A percentile compares a stretch with the other conserved stretches of the same genome.
phyloP scores from a whole-genome alignment of 345 rosid species.

The Litchi chinensis region DNA sequence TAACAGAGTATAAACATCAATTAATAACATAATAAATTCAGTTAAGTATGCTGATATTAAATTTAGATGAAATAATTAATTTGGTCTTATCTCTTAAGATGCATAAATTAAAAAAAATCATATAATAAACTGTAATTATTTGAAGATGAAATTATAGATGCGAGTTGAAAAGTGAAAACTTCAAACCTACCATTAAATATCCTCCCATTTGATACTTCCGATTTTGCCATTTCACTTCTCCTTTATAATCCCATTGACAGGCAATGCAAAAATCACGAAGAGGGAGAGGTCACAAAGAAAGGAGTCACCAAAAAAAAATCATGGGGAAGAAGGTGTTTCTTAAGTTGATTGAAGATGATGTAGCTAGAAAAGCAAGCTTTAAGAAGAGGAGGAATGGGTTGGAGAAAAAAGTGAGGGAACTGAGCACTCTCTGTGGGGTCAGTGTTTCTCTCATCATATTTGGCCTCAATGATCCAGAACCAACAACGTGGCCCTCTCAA shows the following conservation, averaged over 20 bases:
- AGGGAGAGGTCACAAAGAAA: not conserved
- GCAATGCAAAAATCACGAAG: not conserved
- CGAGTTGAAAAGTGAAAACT: too few species aligned
- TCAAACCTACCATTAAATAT: too few species aligned
- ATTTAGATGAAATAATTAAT: too few species aligned
- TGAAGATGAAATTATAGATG: too few species aligned
- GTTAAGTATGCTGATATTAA: too few species aligned
- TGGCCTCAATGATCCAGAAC: not conserved
- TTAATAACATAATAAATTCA: too few species aligned
- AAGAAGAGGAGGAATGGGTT: conserved; percentile 39
- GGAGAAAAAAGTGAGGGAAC: conserved; percentile 49
- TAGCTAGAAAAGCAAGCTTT: conserved; percentile 47
- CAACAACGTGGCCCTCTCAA: conserved; percentile 40
- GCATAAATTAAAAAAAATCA: too few species aligned
- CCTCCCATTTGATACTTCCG: not conserved
- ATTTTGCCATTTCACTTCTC: not conserved
- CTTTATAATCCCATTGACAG: not conserved
- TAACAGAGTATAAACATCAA: too few species aligned
- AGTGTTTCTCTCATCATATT: conserved; percentile 36
- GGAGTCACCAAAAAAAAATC: conserved; percentile 26
- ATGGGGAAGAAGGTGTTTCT: conserved; percentile 52
- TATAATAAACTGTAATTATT: too few species aligned
- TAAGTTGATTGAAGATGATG: conserved; percentile 37
- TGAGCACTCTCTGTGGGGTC: conserved; percentile 41
- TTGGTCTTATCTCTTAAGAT: too few species aligned